phyloP scores from a whole-genome alignment of 768 basidiomycete genomes.

The Gloeostereum incarnatum region DNA sequence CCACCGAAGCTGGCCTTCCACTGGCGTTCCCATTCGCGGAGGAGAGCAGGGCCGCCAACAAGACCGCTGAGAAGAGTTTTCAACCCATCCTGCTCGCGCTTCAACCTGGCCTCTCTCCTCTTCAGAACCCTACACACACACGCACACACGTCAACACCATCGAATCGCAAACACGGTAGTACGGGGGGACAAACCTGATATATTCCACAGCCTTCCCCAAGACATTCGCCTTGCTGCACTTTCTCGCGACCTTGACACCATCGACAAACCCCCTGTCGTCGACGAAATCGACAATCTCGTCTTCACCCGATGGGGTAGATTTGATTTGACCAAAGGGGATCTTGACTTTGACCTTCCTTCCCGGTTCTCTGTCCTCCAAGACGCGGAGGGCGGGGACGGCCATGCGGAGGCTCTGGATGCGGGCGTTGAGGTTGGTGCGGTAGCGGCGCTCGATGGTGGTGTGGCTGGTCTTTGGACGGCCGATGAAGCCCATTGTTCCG shows the following conservation, averaged over 20 bases:
- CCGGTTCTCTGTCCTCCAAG: conserved; percentile 50
- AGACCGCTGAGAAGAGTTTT: conserved; percentile 60
- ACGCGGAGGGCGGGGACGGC: conserved; percentile 81
- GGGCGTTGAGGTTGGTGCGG: conserved; percentile 81
- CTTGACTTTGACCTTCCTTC: conserved; percentile 39
- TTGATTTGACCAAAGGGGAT: conserved; percentile 21
- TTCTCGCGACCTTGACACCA: conserved; percentile 86
- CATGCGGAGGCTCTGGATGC: conserved; percentile 71
- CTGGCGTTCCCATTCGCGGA: conserved; percentile 68
- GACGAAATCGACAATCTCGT: conserved; percentile 41
- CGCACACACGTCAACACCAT: conserved; percentile 6
- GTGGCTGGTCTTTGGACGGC: conserved; percentile 77
- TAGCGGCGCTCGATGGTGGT: conserved; percentile 87
- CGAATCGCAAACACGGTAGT: not conserved
- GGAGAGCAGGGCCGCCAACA: conserved; percentile 63
- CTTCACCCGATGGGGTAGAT: conserved; percentile 22
- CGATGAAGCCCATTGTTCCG: conserved; percentile 17
- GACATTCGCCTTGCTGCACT: conserved; percentile 87
- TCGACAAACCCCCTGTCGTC: conserved; percentile 84
- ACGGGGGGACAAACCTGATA: conserved; percentile 41
- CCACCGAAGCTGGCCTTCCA: conserved; percentile 73
- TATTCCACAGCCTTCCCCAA: conserved; percentile 89
- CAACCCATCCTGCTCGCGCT: conserved; percentile 68
- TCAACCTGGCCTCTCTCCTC: conserved; percentile 61
- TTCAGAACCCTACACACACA: conserved; percentile 54